A percentile compares a stretch with the other conserved stretches of the same genome.
Evolutionary conservation across 495 filamentous ascomycete species (phyloP).

Genomic region (Astrothelium macrocarpum): DNA sequence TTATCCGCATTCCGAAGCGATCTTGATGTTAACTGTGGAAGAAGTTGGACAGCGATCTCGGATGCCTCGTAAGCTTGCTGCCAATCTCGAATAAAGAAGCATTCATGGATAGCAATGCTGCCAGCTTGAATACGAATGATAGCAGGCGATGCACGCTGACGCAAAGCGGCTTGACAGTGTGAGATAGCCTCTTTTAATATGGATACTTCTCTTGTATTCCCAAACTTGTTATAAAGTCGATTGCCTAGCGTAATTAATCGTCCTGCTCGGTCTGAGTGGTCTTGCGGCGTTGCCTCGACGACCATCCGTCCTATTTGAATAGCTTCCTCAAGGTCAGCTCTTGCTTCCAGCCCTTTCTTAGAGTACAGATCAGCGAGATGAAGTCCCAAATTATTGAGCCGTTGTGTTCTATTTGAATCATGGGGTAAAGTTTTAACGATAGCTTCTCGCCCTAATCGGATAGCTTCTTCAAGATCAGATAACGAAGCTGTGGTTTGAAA

Average conservation of each 20-base stretch:
- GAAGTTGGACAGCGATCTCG: neutral
- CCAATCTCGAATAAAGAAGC: too few relatives aligned
- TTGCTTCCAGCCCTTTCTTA: neutral
- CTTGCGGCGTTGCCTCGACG: constrained; percentile 8
- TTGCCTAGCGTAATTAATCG: neutral
- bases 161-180: neutral
- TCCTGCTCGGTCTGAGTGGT: constrained; percentile 10
- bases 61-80: neutral
- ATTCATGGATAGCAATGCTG: too few relatives aligned
- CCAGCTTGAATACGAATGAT: neutral
- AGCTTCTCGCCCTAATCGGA: neutral
- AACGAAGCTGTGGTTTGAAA: neutral
- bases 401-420: neutral
- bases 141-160: neutral
- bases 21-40: neutral
- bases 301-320: neutral
- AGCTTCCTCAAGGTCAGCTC: constrained; percentile 5
- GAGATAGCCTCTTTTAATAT: neutral
- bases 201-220: neutral
- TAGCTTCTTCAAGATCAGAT: constrained; percentile 3
- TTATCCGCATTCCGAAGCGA: constrained; percentile 21
- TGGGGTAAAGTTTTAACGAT: constrained; percentile 1
- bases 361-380: neutral
- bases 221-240: neutral
- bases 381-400: neutral